Evolutionary conservation across 768 basidiomycete species (phyloP).

Genomic region (Mycena rebaudengoi): DNA sequence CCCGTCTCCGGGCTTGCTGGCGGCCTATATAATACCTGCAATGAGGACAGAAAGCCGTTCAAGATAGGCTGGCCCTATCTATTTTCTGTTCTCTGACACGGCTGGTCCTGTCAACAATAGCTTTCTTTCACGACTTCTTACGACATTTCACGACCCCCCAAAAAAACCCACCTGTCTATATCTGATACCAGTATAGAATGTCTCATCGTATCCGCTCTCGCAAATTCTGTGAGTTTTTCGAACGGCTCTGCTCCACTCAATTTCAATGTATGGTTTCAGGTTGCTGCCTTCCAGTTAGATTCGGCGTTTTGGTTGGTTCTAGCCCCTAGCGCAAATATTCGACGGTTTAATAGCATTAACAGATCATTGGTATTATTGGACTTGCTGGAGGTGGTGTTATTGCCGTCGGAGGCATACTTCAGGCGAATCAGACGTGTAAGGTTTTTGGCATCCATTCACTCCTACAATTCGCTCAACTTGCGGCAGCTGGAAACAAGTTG

Average conservation of each 20-base stretch:
- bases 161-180: too few species aligned
- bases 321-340: neutral
- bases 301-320: slow-evolving; percentile 53
- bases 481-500: slow-evolving; percentile 48
- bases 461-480: slow-evolving; percentile 5
- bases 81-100: slow-evolving; percentile 35
- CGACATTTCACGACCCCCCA: slow-evolving; percentile 15
- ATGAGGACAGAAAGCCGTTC: slow-evolving; percentile 6
- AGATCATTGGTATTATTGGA: slow-evolving; percentile 56
- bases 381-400: slow-evolving; percentile 52
- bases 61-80: slow-evolving; percentile 59
- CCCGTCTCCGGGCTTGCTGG: neutral
- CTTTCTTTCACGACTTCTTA: slow-evolving; percentile 27
- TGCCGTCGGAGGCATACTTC: slow-evolving; percentile 48
- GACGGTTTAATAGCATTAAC: neutral
- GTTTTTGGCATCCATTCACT: neutral
- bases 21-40: slow-evolving; percentile 43
- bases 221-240: slow-evolving; percentile 46
- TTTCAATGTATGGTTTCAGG: neutral
- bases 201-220: slow-evolving; percentile 44
- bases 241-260: too few species aligned
- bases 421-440: slow-evolving; percentile 42
- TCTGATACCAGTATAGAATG: slow-evolving; percentile 37
- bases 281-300: slow-evolving; percentile 59
- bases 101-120: slow-evolving; percentile 37